phyloP scores from a whole-genome alignment of 2,329 filamentous ascomycete species.

The Trichoderma lentiforme region DNA sequence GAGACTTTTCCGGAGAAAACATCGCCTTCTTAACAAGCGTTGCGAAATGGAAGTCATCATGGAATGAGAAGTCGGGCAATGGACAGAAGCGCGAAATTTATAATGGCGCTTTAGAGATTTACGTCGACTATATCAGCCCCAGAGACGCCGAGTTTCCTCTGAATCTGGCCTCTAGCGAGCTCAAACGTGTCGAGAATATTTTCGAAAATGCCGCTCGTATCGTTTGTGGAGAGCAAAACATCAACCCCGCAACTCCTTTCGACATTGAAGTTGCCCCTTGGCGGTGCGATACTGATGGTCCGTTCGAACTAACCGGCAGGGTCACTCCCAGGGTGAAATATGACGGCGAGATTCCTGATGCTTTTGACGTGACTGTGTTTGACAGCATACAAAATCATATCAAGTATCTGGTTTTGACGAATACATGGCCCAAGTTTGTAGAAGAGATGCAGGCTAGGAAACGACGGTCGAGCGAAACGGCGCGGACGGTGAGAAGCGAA shows the following conservation, averaged over 20 bases:
- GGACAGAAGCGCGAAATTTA: slow-evolving; percentile 40
- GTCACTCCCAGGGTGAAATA: slow-evolving; percentile 23
- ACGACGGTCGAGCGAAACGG: slow-evolving; percentile 20
- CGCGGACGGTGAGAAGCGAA: not conserved
- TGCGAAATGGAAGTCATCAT: slow-evolving; percentile 49
- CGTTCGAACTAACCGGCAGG: not conserved
- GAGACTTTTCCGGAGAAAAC: slow-evolving; percentile 69
- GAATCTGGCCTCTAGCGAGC: slow-evolving; percentile 56
- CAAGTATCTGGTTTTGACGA: slow-evolving; percentile 64
- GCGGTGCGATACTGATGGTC: not conserved
- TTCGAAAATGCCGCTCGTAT: slow-evolving; percentile 51
- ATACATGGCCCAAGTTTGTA: slow-evolving; percentile 62
- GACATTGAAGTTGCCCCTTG: slow-evolving; percentile 22
- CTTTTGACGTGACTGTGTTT: slow-evolving; percentile 52
- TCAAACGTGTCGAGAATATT: slow-evolving; percentile 47
- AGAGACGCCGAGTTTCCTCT: slow-evolving; percentile 60
- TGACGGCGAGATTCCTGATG: slow-evolving; percentile 42
- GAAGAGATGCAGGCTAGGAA: slow-evolving; percentile 19
- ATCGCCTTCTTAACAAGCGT: slow-evolving; percentile 63
- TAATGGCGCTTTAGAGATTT: slow-evolving; percentile 58
- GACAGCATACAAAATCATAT: slow-evolving; percentile 55
- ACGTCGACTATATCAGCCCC: slow-evolving; percentile 56
- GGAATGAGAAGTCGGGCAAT: slow-evolving; percentile 14
- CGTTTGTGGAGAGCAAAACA: slow-evolving; percentile 35
- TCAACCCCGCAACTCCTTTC: slow-evolving; percentile 40